These are phyloP conservation scores for Candida hispaniensis DNA, from an alignment of 805 yeast genomes.

Conservation along the genomic window DNA sequence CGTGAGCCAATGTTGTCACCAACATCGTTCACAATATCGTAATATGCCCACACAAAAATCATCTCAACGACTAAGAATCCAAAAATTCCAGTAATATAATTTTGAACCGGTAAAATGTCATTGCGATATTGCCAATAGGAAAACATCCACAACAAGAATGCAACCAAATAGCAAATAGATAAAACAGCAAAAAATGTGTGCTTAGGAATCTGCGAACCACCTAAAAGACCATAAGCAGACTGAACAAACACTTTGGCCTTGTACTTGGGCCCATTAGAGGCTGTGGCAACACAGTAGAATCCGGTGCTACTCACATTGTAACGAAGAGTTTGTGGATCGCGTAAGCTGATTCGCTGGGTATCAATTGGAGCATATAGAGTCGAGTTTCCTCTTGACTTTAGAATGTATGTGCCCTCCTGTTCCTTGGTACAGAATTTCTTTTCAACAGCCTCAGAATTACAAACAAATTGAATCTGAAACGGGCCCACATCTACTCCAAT, in stretches of 20 bases:
- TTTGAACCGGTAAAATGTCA: slow-evolving; percentile 81
- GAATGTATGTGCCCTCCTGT: slow-evolving; percentile 53
- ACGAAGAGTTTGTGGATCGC: slow-evolving; percentile 49
- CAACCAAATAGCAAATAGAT: slow-evolving; percentile 72
- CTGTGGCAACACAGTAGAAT: slow-evolving; percentile 79
- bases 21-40: slow-evolving; percentile 62
- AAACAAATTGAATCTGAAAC: slow-evolving; percentile 45
- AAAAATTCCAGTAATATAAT: slow-evolving; percentile 78
- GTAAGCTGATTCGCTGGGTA: slow-evolving; percentile 43
- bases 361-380: slow-evolving; percentile 43
- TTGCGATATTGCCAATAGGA: slow-evolving; percentile 76
- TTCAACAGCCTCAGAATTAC: slow-evolving; percentile 60
- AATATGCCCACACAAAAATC: slow-evolving; percentile 82
- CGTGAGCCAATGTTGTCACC: slow-evolving; percentile 48
- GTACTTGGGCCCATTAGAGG: slow-evolving; percentile 35
- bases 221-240: slow-evolving; percentile 81
- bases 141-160: slow-evolving; percentile 73
- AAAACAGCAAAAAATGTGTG: slow-evolving; percentile 79
- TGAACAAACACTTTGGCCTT: slow-evolving; percentile 68
- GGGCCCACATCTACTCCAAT: slow-evolving; percentile 43
- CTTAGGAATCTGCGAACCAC: slow-evolving; percentile 87
- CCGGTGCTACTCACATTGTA: slow-evolving; percentile 71
- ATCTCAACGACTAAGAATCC: slow-evolving; percentile 75
- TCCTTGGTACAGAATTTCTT: slow-evolving; percentile 43
- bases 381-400: slow-evolving; percentile 35